Percentiles rank a stretch among this genome's conserved stretches.
These are phyloP conservation scores for Cryptococcus sp. DNA, from an alignment of 1,284 basidiomycete species.

Conservation along the genomic window DNA sequence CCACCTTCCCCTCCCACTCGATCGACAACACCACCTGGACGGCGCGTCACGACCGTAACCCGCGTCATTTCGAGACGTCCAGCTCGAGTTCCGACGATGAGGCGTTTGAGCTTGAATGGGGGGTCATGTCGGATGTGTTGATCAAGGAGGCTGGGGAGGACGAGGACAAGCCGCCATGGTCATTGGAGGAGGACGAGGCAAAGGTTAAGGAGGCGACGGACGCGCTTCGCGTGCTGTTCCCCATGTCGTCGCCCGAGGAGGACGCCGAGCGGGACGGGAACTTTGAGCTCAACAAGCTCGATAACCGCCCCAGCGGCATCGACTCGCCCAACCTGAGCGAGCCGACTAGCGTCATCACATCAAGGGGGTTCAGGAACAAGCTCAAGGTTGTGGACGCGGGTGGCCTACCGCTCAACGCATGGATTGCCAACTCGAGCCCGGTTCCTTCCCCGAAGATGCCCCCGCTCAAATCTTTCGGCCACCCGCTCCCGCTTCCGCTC, in stretches of 20 bases:
- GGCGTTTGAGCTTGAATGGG: constrained; percentile 40
- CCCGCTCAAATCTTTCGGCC: constrained; percentile 9
- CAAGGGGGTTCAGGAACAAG: constrained; percentile 21
- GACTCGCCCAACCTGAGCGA: constrained; percentile 30
- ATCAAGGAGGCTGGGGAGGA: constrained; percentile 23
- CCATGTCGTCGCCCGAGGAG: constrained; percentile 25
- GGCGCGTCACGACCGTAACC: constrained; percentile 25
- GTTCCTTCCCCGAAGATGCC: constrained; percentile 33
- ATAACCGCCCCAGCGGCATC: constrained; percentile 23
- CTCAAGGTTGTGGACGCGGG: constrained; percentile 30
- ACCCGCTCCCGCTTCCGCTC: constrained; percentile 10
- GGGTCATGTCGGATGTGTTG: constrained; percentile 30
- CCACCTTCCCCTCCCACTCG: constrained; percentile 46
- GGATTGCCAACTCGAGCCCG: constrained; percentile 35
- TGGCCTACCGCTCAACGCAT: constrained; percentile 28
- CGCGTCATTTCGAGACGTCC: constrained; percentile 28
- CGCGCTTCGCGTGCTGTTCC: constrained; percentile 42
- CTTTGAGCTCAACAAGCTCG: constrained; percentile 31
- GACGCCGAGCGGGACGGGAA: constrained; percentile 15
- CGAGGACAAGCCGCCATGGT: constrained; percentile 25
- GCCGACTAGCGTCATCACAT: constrained; percentile 13
- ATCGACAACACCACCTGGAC: constrained; percentile 48
- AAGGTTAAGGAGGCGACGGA: constrained; percentile 43
- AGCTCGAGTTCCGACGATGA: constrained; percentile 45
- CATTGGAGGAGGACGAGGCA: constrained; percentile 34